Conservation (phyloP, 1,139 yeast species). For the Kazachstania sp. region DNA sequence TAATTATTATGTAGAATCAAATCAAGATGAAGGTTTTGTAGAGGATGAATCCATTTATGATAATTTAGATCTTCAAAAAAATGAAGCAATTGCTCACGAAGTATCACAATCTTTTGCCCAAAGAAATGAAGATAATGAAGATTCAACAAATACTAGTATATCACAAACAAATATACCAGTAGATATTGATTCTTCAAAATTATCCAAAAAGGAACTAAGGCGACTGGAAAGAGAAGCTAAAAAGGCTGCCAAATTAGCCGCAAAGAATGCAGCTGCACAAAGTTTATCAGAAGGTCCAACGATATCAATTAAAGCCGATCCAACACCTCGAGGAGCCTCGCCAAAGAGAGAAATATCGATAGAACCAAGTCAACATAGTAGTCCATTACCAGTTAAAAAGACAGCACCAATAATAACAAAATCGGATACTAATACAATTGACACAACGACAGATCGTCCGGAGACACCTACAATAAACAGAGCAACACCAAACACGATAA, state of each 20-base stretch:
- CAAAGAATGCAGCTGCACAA: slow-evolving; percentile 27
- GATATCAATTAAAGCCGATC: slow-evolving; percentile 11
- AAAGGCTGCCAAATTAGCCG: slow-evolving; percentile 28
- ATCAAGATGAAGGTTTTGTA: slow-evolving; percentile 63
- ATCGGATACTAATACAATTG: not conserved
- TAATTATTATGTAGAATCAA: slow-evolving; percentile 61
- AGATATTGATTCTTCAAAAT: slow-evolving; percentile 10
- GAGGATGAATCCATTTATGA: slow-evolving; percentile 76
- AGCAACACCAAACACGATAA: slow-evolving; percentile 33
- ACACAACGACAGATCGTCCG: slow-evolving; percentile 18
- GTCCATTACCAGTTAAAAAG: slow-evolving; percentile 7
- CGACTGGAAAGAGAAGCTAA: slow-evolving; percentile 31
- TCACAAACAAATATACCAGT: not conserved
- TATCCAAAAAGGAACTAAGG: slow-evolving; percentile 31
- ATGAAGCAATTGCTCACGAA: slow-evolving; percentile 42
- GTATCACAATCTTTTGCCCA: slow-evolving; percentile 36
- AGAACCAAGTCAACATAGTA: not conserved
- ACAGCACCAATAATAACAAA: not conserved
- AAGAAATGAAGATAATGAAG: slow-evolving; percentile 20
- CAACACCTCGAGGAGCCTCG: slow-evolving; percentile 10
- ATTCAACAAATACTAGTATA: not conserved
- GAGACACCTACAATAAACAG: slow-evolving; percentile 24
- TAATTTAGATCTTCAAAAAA: slow-evolving; percentile 51
- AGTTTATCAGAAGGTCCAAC: slow-evolving; percentile 17
- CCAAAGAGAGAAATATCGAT: slow-evolving; percentile 6